These are phyloP conservation scores for Cicer arietinum DNA, from an alignment of 306 rosid genomes.

Conservation along the genomic window DNA sequence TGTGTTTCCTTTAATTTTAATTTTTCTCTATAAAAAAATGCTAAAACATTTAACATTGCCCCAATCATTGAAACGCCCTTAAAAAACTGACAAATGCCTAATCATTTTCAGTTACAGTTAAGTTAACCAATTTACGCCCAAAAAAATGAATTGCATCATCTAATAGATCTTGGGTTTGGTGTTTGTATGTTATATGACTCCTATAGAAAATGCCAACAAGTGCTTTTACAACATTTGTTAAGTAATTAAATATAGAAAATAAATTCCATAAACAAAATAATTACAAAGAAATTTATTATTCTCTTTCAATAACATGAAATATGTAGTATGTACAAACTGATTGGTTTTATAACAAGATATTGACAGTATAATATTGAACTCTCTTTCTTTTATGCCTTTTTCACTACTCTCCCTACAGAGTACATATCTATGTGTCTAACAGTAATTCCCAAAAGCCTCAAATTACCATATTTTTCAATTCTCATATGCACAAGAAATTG, in stretches of 20 bases:
- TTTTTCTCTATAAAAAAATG: no score
- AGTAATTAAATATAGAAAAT: not conserved
- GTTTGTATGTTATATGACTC: not conserved
- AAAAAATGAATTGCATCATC: not conserved
- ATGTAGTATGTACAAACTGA: constrained; percentile 16
- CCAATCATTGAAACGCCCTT: no score
- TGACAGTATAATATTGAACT: not conserved
- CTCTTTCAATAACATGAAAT: constrained; percentile 10
- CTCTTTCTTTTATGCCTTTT: constrained; percentile 3
- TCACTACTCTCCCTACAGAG: not conserved
- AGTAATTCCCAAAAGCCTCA: not conserved
- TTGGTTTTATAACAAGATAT: not conserved
- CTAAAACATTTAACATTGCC: no score
- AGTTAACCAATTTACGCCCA: no score
- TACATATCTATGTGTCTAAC: not conserved
- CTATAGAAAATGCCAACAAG: no score
- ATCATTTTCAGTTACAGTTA: no score
- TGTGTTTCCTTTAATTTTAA: no score
- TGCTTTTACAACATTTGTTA: no score
- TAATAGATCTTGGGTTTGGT: not conserved
- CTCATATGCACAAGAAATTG: not conserved
- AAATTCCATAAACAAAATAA: not conserved
- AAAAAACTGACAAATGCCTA: no score
- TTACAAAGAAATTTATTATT: constrained; percentile 1
- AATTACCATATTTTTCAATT: not conserved